A percentile compares a stretch with the other conserved stretches of the same genome.
These are phyloP conservation scores for Elaeagnus macrophylla DNA, from an alignment of 306 rosid species.

Conservation along the genomic window DNA sequence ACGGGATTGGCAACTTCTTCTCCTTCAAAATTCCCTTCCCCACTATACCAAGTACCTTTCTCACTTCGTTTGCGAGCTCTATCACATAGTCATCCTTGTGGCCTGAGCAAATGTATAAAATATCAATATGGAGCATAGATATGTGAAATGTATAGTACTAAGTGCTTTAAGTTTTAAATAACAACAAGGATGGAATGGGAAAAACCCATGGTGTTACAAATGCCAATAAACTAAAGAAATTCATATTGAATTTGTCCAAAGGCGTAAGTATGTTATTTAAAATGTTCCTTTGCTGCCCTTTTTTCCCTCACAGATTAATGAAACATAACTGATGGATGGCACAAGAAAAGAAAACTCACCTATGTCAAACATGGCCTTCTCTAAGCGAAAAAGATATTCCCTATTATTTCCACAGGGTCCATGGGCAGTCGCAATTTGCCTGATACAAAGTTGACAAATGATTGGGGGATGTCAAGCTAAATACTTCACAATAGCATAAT, in stretches of 20 bases:
- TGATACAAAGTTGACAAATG: slow-evolving; percentile 22
- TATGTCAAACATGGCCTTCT: slow-evolving; percentile 75
- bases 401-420: slow-evolving; percentile 96
- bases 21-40: slow-evolving; percentile 39
- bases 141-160: too few relatives aligned
- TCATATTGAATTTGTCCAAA: not conserved
- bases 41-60: slow-evolving; percentile 53
- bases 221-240: not conserved
- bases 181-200: too few relatives aligned
- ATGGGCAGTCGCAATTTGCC: slow-evolving; percentile 92
- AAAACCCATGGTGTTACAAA: not conserved
- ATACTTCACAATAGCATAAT: not conserved
- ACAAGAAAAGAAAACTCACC: slow-evolving; percentile 34
- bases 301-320: too few relatives aligned
- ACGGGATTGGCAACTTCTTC: slow-evolving; percentile 35
- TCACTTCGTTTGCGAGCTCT: slow-evolving; percentile 87
- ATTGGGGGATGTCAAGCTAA: not conserved
- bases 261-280: too few relatives aligned
- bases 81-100: slow-evolving; percentile 78
- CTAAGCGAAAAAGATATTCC: slow-evolving; percentile 70
- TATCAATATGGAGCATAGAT: not conserved
- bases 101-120: slow-evolving; percentile 28
- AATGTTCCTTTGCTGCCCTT: too few relatives aligned
- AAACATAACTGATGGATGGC: too few relatives aligned
- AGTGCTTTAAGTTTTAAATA: too few relatives aligned